Base-by-base conservation (phyloP, 306 rosid species). In the Bauhinia variegata region DNA sequence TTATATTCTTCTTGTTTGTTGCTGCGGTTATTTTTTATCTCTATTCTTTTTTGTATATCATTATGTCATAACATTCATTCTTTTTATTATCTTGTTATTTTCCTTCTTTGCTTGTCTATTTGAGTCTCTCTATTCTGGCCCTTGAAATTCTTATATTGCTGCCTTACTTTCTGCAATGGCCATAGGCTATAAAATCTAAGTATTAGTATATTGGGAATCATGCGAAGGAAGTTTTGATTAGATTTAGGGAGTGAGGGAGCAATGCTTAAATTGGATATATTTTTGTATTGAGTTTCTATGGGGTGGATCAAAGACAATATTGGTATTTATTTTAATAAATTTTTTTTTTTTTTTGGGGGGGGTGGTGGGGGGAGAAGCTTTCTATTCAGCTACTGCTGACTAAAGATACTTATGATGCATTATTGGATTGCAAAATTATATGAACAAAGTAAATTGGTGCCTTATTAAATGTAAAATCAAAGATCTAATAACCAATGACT, bases 391-490 rank as follows among this genome's bases (percentile, higher is more conserved):
- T 73, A 33, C 65, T 28, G 41, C 51, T 31, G 18, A 54, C 34
- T 36, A 61, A 61, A 50, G 37, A 58, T 18, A 47, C 54, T 44
- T n/a, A n/a, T 34, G 17, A 6, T 23, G 8, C 16, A 46, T 31
- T 68, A 14, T 47, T n/a, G 57, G 56, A 48, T 37, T 67, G 55
- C 34, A 41, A 70, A 65, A 9, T 34, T 46, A 31, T 43, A 55
- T 54, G 53, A 11, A 60, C 54, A 61, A 8, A 16, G 44, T 57
- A 51, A 50, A 10, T 58, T 34, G 53, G 38, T 63, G 47, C 41
- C 36, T 66, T 17, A 36, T 75, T 54, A 32, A 64, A 54, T 60
- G 62, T 60, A 49, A 75, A 71, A 55, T 38, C 57, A 15, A 13
- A 42, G 13, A 15, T 43, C 39, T 65, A 60, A 38, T 54, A 48